Percentiles rank a stretch among this genome's conserved stretches.
Evolutionary conservation across 352 stramenopile species (phyloP).

Genomic region (Ophiocytium majus): DNA sequence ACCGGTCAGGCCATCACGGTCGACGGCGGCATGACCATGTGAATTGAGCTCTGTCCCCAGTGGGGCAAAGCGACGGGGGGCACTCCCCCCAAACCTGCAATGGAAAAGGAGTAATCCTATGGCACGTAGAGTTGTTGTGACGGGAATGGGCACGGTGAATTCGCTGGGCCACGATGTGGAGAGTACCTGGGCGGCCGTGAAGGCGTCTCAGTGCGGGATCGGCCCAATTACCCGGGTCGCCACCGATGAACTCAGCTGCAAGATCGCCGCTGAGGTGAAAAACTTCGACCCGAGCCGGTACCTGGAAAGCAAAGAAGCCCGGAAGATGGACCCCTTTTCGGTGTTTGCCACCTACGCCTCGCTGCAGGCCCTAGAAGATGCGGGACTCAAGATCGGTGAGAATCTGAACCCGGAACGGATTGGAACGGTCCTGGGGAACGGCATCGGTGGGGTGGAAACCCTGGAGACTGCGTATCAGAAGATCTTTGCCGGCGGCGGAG

Average conservation of each 20-base stretch:
- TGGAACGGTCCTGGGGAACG: not conserved
- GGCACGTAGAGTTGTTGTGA: not conserved
- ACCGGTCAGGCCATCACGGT: slow-evolving; percentile 76
- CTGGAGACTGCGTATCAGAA: no score
- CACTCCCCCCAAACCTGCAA: not conserved
- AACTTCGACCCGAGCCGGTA: not conserved
- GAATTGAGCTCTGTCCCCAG: not conserved
- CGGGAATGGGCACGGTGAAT: not conserved
- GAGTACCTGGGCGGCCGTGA: not conserved
- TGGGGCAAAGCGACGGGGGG: not conserved
- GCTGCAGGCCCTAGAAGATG: not conserved
- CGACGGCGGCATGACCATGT: slow-evolving; percentile 76
- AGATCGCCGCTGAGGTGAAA: not conserved
- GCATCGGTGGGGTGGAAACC: not conserved
- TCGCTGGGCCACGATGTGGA: not conserved
- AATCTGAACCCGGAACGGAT: not conserved
- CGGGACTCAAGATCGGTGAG: not conserved
- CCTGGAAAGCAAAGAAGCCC: not conserved
- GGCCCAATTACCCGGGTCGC: not conserved
- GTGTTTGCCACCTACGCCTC: not conserved
- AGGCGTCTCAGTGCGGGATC: not conserved
- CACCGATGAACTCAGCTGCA: not conserved
- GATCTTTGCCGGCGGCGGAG: no score
- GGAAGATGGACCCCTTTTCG: not conserved
- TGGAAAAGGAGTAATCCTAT: not conserved